Base-by-base conservation (phyloP, 2,329 filamentous ascomycete genomes). In the Epichloe elymi region DNA sequence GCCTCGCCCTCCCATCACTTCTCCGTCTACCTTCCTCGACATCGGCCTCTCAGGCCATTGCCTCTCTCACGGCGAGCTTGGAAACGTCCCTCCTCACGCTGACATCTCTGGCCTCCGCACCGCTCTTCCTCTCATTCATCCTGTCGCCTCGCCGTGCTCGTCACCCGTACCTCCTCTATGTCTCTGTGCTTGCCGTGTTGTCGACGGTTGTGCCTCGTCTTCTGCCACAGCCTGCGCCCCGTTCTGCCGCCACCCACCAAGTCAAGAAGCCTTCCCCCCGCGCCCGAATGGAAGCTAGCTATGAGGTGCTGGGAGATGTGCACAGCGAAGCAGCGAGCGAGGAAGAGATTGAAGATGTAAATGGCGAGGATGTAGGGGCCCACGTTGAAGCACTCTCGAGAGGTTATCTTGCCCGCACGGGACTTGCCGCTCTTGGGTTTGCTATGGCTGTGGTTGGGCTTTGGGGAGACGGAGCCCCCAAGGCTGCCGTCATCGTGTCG, bases 101-200 rank as follows among this genome's bases (percentile, higher is more conserved):
- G 48, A 79, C 85, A 47, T 74, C 79, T 57, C 68, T 94, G 58
- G 82, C 88, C 49, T 78, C 81, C 50, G 72, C 79, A 49, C 81
- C 86, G 33, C 82, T 96, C 61, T 71, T 88, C 58, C 77, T 91
- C 57, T 87, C 89, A 55, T 96, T 85, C 68, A 66, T 76, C 43
- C 72, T 94, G 57, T 91, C 89, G 2, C 86, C 89, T 0, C 76
- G 80, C 26, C 78, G 82, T 51, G 76, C 79, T 58, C 82, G 85
- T 63, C 91, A 97, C 65, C 91, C 91, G 0, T 97, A 95, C 65
- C 81, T 96, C 26, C 69, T 96, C 53, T 96, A 93, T 81, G 88
- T 88, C 14, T 82, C 83, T 3, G 69, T 88, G 26, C 76, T 89
- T 52, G 78, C 82, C 42, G 72, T 76, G 39, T 70, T 86, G 39